These are phyloP conservation scores for Pueraria montana DNA, from an alignment of 306 rosid genomes.

Conservation along the genomic window DNA sequence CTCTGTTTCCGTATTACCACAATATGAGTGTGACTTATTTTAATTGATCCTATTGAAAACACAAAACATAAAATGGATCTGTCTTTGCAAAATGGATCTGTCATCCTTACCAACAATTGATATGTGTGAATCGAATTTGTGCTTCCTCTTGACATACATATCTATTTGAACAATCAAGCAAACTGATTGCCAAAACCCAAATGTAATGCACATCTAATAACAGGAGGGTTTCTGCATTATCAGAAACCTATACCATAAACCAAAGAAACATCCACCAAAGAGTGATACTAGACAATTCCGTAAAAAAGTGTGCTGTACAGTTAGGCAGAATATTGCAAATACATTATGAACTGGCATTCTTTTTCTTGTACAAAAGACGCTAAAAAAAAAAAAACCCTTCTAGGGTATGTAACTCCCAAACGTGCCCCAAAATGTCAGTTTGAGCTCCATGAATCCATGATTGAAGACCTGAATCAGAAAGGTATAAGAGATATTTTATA, in stretches of 20 bases:
- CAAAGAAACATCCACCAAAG: slow-evolving; percentile 28
- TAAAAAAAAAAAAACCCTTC: background rate
- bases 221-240: slow-evolving; percentile 12
- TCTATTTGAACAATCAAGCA: slow-evolving; percentile 20
- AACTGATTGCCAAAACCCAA: slow-evolving; percentile 14
- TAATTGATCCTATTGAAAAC: too few species aligned
- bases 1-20: too few species aligned
- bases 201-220: slow-evolving; percentile 25
- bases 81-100: background rate
- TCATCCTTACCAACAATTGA: background rate
- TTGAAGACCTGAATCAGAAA: slow-evolving; percentile 57
- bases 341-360: background rate
- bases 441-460: slow-evolving; percentile 15
- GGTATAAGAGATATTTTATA: background rate
- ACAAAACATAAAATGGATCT: background rate
- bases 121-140: background rate
- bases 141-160: background rate
- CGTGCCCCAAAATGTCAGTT: slow-evolving; percentile 35
- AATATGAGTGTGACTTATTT: too few species aligned
- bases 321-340: background rate
- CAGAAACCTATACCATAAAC: slow-evolving; percentile 9
- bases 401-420: slow-evolving; percentile 19
- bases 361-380: background rate
- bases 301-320: slow-evolving; percentile 44
- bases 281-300: slow-evolving; percentile 11